These are phyloP conservation scores for Lojkania enalia DNA, from an alignment of 2,329 filamentous ascomycete genomes.

Conservation along the genomic window DNA sequence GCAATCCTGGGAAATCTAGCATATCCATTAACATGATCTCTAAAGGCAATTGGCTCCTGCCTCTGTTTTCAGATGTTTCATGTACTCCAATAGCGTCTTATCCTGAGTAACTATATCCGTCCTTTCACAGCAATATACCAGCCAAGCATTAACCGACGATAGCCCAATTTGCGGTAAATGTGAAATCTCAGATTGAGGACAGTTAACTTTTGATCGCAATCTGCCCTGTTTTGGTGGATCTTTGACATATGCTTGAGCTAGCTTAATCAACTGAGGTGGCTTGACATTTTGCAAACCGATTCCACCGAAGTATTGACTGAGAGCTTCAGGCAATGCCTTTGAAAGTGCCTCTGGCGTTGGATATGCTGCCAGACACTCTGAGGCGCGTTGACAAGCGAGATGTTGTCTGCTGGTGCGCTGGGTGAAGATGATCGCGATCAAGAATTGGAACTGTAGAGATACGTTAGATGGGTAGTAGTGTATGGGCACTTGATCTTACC, in stretches of 20 bases:
- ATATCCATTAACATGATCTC: conserved; percentile 5
- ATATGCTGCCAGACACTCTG: conserved; percentile 5
- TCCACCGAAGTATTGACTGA: conserved; percentile 3
- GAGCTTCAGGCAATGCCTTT: conserved; percentile 4
- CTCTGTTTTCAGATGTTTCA: conserved; percentile 6
- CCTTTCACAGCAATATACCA: conserved; percentile 8
- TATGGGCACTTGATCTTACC: conserved; percentile 6
- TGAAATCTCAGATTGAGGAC: conserved; percentile 8
- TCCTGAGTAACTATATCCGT: conserved; percentile 8
- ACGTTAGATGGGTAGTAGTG: conserved; percentile 5
- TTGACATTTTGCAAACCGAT: conserved; percentile 8
- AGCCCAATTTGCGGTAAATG: conserved; percentile 7
- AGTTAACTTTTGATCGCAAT: conserved; percentile 8
- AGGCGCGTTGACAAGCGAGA: conserved; percentile 8
- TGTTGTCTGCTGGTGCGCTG: conserved; percentile 4
- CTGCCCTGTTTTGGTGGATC: conserved; percentile 9
- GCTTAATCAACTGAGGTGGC: conserved; percentile 8
- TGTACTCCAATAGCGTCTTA: conserved; percentile 6
- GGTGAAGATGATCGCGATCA: conserved; percentile 7
- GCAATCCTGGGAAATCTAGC: conserved; percentile 5
- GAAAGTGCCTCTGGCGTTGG: conserved; percentile 6
- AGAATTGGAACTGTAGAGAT: conserved; percentile 5
- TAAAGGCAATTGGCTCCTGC: conserved; percentile 6
- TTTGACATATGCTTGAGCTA: conserved; percentile 7
- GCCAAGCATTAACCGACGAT: conserved; percentile 4